A percentile compares a stretch with the other conserved stretches of the same genome.
Conservation (phyloP, 2,329 filamentous ascomycete species). For the Neopestalotiopsis rosae region DNA sequence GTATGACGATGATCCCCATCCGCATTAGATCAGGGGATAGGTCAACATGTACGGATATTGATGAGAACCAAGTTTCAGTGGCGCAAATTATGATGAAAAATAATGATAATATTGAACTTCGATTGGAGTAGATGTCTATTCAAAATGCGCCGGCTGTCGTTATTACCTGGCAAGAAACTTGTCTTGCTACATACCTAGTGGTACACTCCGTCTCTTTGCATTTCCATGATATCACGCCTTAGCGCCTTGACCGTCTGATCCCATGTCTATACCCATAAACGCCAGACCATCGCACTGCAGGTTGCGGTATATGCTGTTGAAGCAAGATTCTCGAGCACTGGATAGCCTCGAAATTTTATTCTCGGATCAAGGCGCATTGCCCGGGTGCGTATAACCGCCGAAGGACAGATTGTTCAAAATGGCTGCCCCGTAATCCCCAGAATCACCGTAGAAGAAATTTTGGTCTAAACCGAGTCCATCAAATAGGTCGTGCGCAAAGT, state of each 20-base stretch:
- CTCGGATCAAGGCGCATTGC: neutral
- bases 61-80: neutral
- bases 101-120: neutral
- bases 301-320: neutral
- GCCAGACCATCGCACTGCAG: neutral
- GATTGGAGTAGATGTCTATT: neutral
- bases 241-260: neutral
- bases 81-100: neutral
- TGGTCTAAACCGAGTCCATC: slow-evolving; percentile 32
- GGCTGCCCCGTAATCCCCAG: slow-evolving; percentile 27
- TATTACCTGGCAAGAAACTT: neutral
- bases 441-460: slow-evolving; percentile 34
- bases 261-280: neutral
- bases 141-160: neutral
- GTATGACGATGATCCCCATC: neutral
- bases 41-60: too few relatives aligned
- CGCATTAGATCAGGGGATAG: neutral
- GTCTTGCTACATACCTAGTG: neutral
- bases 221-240: neutral
- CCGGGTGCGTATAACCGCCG: neutral
- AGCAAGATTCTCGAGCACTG: neutral
- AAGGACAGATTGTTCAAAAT: slow-evolving; percentile 25
- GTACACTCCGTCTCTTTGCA: neutral
- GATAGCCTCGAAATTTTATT: neutral
- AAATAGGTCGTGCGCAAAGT: slow-evolving; percentile 32